Conservation (phyloP, 129 eudicot genomes). For the Flaveria ramosissima region DNA sequence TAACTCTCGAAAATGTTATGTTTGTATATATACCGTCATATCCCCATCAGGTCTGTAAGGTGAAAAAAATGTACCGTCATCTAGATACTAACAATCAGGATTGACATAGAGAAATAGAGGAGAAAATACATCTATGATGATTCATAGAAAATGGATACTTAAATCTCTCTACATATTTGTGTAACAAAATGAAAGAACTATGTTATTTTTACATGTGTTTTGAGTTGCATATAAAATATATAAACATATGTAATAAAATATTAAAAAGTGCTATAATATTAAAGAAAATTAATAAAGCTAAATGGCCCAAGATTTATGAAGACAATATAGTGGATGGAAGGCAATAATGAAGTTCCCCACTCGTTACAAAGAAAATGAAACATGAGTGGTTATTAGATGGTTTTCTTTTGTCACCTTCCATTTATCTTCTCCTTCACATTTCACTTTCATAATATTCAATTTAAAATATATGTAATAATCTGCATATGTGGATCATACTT, state of each 20-base stretch:
- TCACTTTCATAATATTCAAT: too few relatives aligned
- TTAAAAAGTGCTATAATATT: too few relatives aligned
- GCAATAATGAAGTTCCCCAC: slow-evolving; percentile 20
- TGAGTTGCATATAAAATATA: not conserved
- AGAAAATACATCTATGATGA: not conserved
- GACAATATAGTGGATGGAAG: not conserved
- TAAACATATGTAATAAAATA: not conserved
- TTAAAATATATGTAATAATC: not conserved
- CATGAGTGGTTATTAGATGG: slow-evolving; percentile 2
- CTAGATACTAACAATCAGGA: not conserved
- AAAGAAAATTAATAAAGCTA: not conserved
- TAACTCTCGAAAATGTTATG: too few relatives aligned
- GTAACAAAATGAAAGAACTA: not conserved
- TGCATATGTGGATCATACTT: not conserved
- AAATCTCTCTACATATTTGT: too few relatives aligned
- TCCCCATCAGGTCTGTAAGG: too few relatives aligned
- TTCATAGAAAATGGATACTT: not conserved
- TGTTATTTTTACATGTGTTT: not conserved
- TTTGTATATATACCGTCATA: too few relatives aligned
- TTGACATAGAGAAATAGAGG: not conserved
- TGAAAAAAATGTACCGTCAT: not conserved
- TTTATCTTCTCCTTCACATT: slow-evolving; percentile 13
- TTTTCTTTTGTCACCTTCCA: slow-evolving; percentile 16
- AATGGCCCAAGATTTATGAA: not conserved
- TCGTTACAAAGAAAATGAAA: not conserved